phyloP scores from a whole-genome alignment of 306 rosid genomes.

The Vachellia pachyceras region DNA sequence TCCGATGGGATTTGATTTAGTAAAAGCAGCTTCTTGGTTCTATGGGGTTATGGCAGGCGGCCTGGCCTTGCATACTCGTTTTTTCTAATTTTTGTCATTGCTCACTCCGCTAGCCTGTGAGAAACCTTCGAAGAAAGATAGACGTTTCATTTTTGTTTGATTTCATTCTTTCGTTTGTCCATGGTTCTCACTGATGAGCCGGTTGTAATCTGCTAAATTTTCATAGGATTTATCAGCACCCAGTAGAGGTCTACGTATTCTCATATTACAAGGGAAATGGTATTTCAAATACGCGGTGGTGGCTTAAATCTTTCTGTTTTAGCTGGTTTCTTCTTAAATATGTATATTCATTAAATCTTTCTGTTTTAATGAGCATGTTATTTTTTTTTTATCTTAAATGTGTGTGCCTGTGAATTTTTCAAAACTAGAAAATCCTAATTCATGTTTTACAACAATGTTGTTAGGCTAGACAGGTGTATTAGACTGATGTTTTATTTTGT shows the following conservation, averaged over 20 bases:
- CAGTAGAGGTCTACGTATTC: background rate
- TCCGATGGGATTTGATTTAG: constrained; percentile 9
- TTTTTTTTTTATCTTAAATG: background rate
- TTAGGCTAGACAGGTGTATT: background rate
- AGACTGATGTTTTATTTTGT: no score
- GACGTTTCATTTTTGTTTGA: constrained; percentile 1
- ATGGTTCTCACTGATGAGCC: background rate
- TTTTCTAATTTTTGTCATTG: background rate
- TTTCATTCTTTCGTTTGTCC: background rate
- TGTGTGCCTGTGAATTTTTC: background rate
- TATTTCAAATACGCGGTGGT: background rate
- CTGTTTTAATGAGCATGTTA: background rate
- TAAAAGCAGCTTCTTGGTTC: background rate
- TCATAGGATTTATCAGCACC: constrained; percentile 20
- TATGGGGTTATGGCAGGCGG: background rate
- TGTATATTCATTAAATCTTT: background rate
- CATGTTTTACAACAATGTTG: no score
- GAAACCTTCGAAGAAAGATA: constrained; percentile 9
- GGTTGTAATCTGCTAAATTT: background rate
- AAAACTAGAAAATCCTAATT: background rate
- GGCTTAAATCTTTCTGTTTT: background rate
- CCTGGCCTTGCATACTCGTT: background rate
- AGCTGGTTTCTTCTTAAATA: constrained; percentile 3
- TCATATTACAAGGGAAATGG: background rate
- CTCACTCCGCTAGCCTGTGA: constrained; percentile 14